phyloP scores from a whole-genome alignment of 495 filamentous ascomycete genomes.

The Elasticomyces elasticus region DNA sequence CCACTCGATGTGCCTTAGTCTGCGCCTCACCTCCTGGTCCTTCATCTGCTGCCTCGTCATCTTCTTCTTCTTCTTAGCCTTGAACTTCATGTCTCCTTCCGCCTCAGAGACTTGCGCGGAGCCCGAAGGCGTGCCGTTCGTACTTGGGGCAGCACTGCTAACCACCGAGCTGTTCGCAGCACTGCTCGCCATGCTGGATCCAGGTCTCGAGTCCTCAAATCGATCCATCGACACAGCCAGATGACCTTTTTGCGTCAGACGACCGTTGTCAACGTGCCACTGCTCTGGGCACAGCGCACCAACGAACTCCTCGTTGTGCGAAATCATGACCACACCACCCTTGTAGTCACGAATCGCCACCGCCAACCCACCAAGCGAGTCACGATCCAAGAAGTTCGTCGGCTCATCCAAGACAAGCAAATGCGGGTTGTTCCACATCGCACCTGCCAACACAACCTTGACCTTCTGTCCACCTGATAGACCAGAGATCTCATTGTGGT shows the following conservation, averaged over 20 bases:
- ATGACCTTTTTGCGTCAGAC: constrained; percentile 72
- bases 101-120: constrained; percentile 69
- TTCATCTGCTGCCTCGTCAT: constrained; percentile 91
- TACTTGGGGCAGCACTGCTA: constrained; percentile 46
- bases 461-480: constrained; percentile 98
- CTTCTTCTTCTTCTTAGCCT: constrained; percentile 97
- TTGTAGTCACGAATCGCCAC: constrained; percentile 96
- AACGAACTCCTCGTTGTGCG: constrained; percentile 98
- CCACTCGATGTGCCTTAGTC: constrained; percentile 95
- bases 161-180: constrained; percentile 41
- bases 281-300: constrained; percentile 89
- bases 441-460: constrained; percentile 95
- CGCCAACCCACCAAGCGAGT: constrained; percentile 88
- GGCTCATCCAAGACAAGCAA: constrained; percentile 95
- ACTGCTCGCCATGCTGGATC: constrained; percentile 43
- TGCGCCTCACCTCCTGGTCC: constrained; percentile 76
- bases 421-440: constrained; percentile 83
- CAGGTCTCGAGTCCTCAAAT: constrained; percentile 73
- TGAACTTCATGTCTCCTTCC: constrained; percentile 85
- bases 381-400: constrained; percentile 97
- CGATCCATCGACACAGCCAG: constrained; percentile 62
- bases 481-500: constrained; percentile 96
- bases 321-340: constrained; percentile 97
- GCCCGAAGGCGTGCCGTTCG: constrained; percentile 39
- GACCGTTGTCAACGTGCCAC: constrained; percentile 84